A percentile compares a stretch with the other conserved stretches of the same genome.
Conservation (phyloP, 163 green algal genomes). For the Scenedesmus sp. region DNA sequence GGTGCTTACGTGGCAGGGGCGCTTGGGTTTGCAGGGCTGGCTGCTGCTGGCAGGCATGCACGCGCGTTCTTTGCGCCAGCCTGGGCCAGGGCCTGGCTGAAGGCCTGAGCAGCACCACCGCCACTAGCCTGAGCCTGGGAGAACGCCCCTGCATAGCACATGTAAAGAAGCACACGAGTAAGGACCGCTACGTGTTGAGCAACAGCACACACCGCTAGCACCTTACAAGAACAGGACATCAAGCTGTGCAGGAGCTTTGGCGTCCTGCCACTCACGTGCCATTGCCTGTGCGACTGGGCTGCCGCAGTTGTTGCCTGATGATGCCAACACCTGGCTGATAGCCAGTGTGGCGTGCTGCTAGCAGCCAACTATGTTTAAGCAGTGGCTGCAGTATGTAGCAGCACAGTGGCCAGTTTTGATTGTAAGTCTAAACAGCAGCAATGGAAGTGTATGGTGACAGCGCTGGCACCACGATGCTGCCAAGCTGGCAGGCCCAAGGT, state of each 20-base stretch:
- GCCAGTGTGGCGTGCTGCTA: neutral
- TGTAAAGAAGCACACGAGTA: neutral
- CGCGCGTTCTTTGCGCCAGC: neutral
- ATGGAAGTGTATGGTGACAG: too few relatives aligned
- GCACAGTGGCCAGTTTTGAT: too few relatives aligned
- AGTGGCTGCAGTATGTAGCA: neutral
- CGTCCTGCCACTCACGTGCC: neutral
- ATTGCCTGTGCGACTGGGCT: neutral
- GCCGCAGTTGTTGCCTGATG: neutral
- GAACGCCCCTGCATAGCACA: constrained; percentile 27
- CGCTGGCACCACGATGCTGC: neutral
- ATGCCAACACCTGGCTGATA: neutral
- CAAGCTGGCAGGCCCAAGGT: neutral
- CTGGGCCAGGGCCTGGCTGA: constrained; percentile 24
- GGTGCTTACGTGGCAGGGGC: neutral
- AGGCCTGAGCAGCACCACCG: neutral
- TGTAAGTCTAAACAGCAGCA: too few relatives aligned
- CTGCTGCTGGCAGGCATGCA: neutral
- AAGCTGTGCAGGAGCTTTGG: neutral
- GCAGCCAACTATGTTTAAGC: too few relatives aligned
- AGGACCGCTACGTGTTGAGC: neutral
- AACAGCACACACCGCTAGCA: neutral
- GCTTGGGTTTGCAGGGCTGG: neutral
- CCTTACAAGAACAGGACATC: neutral
- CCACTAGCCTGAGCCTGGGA: neutral